Evolutionary conservation across 108 stramenopile species (phyloP), one percentile per base, ranked within the genome.

Genomic region (Nitzschia inconspicua): DNA sequence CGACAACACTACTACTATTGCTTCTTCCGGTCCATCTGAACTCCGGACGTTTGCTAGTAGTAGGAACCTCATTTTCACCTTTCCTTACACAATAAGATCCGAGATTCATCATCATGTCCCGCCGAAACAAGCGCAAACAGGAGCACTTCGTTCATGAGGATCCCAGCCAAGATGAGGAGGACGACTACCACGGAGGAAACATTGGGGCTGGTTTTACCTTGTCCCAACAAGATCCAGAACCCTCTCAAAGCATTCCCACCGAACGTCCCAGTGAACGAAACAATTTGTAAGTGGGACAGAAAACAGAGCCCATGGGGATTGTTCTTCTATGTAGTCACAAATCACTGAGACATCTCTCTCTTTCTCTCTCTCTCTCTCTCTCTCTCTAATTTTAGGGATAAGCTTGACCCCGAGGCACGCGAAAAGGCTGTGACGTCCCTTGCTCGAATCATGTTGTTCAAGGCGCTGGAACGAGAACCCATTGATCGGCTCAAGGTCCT

Each of bases 401-500:
- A 62, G 27, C 22, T 94, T 48, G 64, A 66, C 25, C 56, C 63
- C 13, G 66, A 72, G 5, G 60, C 60, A 0, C 82, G 84, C n/a
- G 66, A 85, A 37, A 79, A 84, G 34, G 57, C 75, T 30, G 39
- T 89, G 7, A 63, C 71, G 0, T 60, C 72, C 37, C 50, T 90
- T 1, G 79, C 83, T 3, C 75, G 88, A 0, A 65, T 85, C 30
- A 39, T 90, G 18, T 66, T 94, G 1, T 94, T 94, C 81, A 85
- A 82, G 47, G 86, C 68, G 0, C 48, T 94, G 20, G 77, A 73
- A 19, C 68, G 75, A n/a, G 87, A 90, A 44, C 75, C 79, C 23
- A 86, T 94, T 48, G 87, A 94, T 49, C 72, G 80, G 6, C 59
- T 73, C 55, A 90, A 88, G 63, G 53, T 56, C 37, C 50, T 67